Conservation (phyloP, 495 filamentous ascomycete genomes). For the Aspergillus homomorphus region DNA sequence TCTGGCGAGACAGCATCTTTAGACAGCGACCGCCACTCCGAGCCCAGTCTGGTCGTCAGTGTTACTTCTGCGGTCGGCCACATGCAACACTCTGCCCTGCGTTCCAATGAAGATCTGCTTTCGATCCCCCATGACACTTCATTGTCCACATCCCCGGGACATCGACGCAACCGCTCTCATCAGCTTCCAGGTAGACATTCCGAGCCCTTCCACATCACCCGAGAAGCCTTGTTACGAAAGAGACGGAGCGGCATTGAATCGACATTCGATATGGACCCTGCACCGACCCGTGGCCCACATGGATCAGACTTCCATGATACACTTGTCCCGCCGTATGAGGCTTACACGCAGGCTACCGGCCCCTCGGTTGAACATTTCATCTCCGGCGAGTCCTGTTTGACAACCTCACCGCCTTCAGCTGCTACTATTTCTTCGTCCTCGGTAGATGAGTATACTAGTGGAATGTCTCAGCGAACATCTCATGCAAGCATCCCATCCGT, state of each 20-base stretch:
- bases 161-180: conserved; percentile 40
- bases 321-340: conserved; percentile 18
- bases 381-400: conserved; percentile 42
- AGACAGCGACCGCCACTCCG: conserved; percentile 59
- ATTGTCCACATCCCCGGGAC: conserved; percentile 20
- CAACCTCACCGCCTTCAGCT: conserved; percentile 55
- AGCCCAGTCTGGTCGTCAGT: conserved; percentile 60
- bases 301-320: conserved; percentile 29
- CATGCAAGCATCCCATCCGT: conserved; percentile 76
- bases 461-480: conserved; percentile 62
- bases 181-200: conserved; percentile 35
- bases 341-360: conserved; percentile 51
- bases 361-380: conserved; percentile 30
- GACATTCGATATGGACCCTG: conserved; percentile 20
- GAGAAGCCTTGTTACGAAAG: conserved; percentile 40
- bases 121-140: conserved; percentile 15
- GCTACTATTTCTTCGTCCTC: conserved; percentile 50
- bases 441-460: conserved; percentile 53
- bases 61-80: conserved; percentile 61
- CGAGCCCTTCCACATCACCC: conserved; percentile 46
- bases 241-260: conserved; percentile 33
- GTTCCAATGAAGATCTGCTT: conserved; percentile 33
- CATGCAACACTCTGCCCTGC: conserved; percentile 49
- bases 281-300: conserved; percentile 22
- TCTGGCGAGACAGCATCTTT: conserved; percentile 57